Evolutionary conservation across 192 early-diverging fungal genomes (phyloP), one percentile per base, ranked within the genome.

Genomic region (Umbelopsis sp.): DNA sequence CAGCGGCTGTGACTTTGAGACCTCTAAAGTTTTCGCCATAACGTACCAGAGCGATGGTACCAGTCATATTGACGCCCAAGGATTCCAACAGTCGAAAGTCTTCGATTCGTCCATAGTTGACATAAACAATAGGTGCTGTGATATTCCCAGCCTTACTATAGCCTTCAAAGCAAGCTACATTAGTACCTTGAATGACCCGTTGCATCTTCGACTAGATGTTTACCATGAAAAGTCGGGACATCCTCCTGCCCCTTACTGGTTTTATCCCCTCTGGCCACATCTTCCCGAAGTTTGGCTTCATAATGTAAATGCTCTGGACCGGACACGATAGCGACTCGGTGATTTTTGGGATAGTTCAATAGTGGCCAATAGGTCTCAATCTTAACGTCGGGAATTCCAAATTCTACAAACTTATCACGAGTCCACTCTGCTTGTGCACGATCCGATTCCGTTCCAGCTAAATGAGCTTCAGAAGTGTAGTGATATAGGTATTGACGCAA

Each of bases 101-200:
- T 41, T 81, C 74, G n/a, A 55, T 22, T 5, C 74, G 69, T 66
- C 88, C 88, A 71, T 87, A 90, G 72, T 89, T 86, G 37, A 86
- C 88, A 71, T 90, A 90, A 1, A 90, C 80, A 11, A 91, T 67
- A 65, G 73, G 77, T 4, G 78, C 86, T 35, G 87, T 88, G n/a
- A 89, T 82, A 67, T 87, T 84, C 8, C 87, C 88, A 16, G 80
- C 74, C 11, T 77, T 82, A 30, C 87, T 82, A 70, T 84, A 84
- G 20, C 82, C 53, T 53, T 15, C 2, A 15, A 15, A 1, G 16
- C 15, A 46, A 22, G 21, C 64, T 16, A 49, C 20, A 1, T 21
- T 46, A 25, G 20, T 33, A 7, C 18, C 8, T 9, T 18, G 35
- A 23, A 37, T 10, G n/a, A 58, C 35, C 1, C 20, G 4, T 7